Conservation (phyloP, 768 basidiomycete genomes). For the Chiua virens region DNA sequence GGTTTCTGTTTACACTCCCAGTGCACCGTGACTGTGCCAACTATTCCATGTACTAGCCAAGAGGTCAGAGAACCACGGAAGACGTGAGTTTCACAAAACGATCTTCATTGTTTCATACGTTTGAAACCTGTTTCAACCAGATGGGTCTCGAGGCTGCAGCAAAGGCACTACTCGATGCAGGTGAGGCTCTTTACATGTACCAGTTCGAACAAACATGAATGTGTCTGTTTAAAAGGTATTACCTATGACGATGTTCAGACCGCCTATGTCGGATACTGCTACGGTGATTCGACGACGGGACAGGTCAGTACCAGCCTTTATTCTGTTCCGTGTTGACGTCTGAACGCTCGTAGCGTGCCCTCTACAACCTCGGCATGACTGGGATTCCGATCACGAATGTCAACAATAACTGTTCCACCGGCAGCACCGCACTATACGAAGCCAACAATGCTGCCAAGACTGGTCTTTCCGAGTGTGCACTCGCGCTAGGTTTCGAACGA, state of each 20-base stretch:
- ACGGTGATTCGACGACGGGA: constrained; percentile 76
- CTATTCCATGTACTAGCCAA: no score
- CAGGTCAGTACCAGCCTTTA: constrained; percentile 45
- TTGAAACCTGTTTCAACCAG: constrained; percentile 34
- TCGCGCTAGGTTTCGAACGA: constrained; percentile 85
- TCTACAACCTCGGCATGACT: constrained; percentile 83
- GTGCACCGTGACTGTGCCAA: no score
- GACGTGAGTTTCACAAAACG: no score
- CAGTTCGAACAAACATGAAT: not conserved
- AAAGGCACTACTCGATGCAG: constrained; percentile 84
- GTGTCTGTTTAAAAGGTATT: constrained; percentile 49
- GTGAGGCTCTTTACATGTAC: constrained; percentile 33
- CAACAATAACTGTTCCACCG: constrained; percentile 87
- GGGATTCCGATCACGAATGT: constrained; percentile 84
- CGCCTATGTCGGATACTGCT: constrained; percentile 79
- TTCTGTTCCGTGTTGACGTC: not conserved
- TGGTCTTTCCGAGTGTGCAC: constrained; percentile 67
- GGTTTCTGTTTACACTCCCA: no score
- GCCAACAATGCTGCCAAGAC: constrained; percentile 71
- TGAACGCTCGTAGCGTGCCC: constrained; percentile 50
- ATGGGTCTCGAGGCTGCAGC: constrained; percentile 88
- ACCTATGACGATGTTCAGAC: constrained; percentile 75
- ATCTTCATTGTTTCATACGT: not conserved
- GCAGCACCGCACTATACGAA: constrained; percentile 73
- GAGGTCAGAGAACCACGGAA: no score